These are phyloP conservation scores for Musa schizocarpa DNA, from an alignment of 176 grass and related monocot species.

Conservation along the genomic window DNA sequence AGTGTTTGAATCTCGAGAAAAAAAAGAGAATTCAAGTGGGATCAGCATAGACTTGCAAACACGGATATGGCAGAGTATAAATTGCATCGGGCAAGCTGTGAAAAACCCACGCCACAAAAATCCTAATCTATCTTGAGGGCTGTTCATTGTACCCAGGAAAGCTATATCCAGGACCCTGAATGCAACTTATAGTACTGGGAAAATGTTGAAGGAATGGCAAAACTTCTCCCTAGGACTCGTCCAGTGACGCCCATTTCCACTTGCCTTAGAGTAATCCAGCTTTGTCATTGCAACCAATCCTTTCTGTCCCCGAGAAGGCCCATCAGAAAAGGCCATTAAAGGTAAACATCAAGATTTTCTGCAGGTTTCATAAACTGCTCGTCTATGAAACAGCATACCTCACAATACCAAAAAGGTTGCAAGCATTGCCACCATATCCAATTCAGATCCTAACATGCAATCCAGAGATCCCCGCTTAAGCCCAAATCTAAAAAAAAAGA, in stretches of 20 bases:
- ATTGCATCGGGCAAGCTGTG: no score
- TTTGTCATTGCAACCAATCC: neutral
- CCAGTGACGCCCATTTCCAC: neutral
- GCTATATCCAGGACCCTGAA: no score
- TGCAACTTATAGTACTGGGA: no score
- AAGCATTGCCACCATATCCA: constrained; percentile 39
- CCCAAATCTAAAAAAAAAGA: constrained; percentile 44
- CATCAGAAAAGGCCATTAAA: neutral
- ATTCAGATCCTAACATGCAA: constrained; percentile 67
- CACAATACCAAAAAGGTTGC: constrained; percentile 48
- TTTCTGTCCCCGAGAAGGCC: neutral
- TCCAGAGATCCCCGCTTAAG: constrained; percentile 50
- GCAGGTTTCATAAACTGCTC: constrained; percentile 25
- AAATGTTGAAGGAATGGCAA: neutral
- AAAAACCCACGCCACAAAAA: constrained; percentile 11
- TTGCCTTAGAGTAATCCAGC: neutral
- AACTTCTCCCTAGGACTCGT: neutral
- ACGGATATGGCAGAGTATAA: no score
- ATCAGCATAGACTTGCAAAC: neutral
- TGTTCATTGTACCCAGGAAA: no score
- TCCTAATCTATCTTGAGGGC: neutral
- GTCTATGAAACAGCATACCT: constrained; percentile 59
- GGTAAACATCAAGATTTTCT: constrained; percentile 2
- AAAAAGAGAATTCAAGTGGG: no score
- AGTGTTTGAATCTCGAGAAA: no score